These are phyloP conservation scores for Claviceps arundinis DNA, from an alignment of 2,329 filamentous ascomycete species.

Conservation along the genomic window DNA sequence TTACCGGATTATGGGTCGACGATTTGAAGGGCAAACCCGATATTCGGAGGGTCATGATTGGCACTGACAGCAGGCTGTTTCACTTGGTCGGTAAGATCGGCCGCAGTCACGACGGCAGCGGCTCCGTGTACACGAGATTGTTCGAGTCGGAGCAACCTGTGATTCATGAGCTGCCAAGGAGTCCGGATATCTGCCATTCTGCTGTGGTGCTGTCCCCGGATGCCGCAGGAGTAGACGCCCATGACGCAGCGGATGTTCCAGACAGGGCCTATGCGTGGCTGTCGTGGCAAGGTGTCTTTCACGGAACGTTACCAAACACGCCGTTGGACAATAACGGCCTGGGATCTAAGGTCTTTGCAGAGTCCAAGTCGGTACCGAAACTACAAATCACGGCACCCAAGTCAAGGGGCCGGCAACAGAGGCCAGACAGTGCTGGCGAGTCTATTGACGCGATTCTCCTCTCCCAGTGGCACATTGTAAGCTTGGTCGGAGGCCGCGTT, in stretches of 20 bases:
- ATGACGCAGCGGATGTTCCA: slow-evolving; percentile 44
- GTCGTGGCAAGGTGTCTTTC: slow-evolving; percentile 71
- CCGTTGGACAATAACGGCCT: slow-evolving; percentile 47
- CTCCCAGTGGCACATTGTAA: slow-evolving; percentile 87
- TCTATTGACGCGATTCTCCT: slow-evolving; percentile 67
- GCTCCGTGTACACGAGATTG: slow-evolving; percentile 72
- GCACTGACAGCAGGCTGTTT: slow-evolving; percentile 64
- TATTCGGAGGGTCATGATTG: slow-evolving; percentile 62
- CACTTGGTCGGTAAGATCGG: slow-evolving; percentile 72
- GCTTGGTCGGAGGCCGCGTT: slow-evolving; percentile 68
- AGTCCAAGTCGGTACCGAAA: slow-evolving; percentile 63
- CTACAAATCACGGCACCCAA: slow-evolving; percentile 60
- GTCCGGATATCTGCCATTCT: slow-evolving; percentile 43
- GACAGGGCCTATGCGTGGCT: slow-evolving; percentile 86
- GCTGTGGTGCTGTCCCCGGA: slow-evolving; percentile 68
- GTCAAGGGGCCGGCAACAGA: slow-evolving; percentile 48
- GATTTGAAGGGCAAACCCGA: slow-evolving; percentile 55
- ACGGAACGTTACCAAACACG: slow-evolving; percentile 61
- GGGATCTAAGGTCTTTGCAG: slow-evolving; percentile 61
- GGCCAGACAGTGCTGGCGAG: slow-evolving; percentile 44
- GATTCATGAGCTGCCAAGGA: slow-evolving; percentile 55
- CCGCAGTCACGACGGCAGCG: slow-evolving; percentile 63
- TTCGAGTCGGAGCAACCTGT: slow-evolving; percentile 79
- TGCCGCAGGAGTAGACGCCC: slow-evolving; percentile 36
- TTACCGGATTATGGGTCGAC: slow-evolving; percentile 81